phyloP scores from a whole-genome alignment of 305 asterid genomes.

The Nicotiana rustica region DNA sequence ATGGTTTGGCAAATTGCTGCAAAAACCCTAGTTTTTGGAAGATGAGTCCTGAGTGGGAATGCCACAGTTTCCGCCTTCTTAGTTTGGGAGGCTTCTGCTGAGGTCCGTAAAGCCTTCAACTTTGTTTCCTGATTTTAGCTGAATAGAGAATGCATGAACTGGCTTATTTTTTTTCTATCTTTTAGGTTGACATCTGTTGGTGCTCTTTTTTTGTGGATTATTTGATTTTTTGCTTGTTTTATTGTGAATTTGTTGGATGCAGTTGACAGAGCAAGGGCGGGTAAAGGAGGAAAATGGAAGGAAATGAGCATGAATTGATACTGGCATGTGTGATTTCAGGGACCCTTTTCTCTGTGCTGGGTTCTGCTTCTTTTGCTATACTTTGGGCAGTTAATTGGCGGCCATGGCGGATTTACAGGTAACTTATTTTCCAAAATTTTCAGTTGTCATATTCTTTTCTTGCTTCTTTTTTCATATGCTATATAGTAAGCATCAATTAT shows the following conservation, averaged over 20 bases:
- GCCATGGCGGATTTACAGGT: slow-evolving; percentile 99
- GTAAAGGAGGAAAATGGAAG: slow-evolving; percentile 67
- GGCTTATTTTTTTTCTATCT: background rate
- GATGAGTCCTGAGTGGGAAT: slow-evolving; percentile 52
- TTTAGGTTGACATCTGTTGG: slow-evolving; percentile 18
- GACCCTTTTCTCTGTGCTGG: slow-evolving; percentile 75
- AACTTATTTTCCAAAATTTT: slow-evolving; percentile 29
- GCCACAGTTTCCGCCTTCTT: slow-evolving; percentile 45
- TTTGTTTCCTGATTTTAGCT: slow-evolving; percentile 3
- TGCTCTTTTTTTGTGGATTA: too few species aligned
- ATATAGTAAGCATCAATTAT: slow-evolving; percentile 3
- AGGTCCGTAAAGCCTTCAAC: slow-evolving; percentile 49
- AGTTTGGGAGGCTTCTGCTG: slow-evolving; percentile 42
- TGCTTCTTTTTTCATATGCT: slow-evolving; percentile 24
- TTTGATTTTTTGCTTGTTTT: background rate
- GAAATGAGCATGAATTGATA: slow-evolving; percentile 66
- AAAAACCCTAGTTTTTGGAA: slow-evolving; percentile 40
- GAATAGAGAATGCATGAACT: background rate
- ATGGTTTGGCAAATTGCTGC: slow-evolving; percentile 51
- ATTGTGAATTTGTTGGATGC: slow-evolving; percentile 10
- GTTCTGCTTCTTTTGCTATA: slow-evolving; percentile 82
- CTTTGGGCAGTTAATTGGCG: slow-evolving; percentile 99
- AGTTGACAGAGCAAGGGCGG: slow-evolving; percentile 56
- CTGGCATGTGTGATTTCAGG: slow-evolving; percentile 92
- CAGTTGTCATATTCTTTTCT: background rate